These are phyloP conservation scores for Leishmania mexicana DNA, from an alignment of 208 protist genomes.

Conservation along the genomic window DNA sequence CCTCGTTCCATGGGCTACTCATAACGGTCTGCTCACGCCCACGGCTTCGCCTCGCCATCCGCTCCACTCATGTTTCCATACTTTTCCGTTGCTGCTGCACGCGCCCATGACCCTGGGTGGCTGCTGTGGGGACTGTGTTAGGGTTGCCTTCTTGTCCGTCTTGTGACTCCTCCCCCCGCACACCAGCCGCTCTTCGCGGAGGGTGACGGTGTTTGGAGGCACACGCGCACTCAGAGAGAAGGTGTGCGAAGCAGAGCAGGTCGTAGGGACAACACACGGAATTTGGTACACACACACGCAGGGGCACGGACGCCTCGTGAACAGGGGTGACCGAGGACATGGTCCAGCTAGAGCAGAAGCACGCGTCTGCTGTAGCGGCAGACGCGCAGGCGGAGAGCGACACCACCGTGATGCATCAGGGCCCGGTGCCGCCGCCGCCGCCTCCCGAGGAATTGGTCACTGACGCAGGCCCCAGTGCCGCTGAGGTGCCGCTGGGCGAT, in stretches of 20 bases:
- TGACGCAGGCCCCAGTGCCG: neutral
- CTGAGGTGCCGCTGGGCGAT: constrained; percentile 9
- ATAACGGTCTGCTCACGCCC: neutral
- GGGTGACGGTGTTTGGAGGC: neutral
- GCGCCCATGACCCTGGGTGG: neutral
- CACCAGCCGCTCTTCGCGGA: neutral
- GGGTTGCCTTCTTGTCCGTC: neutral
- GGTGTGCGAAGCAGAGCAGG: neutral
- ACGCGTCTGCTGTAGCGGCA: neutral
- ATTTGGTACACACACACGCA: neutral
- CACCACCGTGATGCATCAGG: neutral
- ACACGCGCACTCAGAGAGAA: neutral
- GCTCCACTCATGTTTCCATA: neutral
- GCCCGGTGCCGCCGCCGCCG: neutral
- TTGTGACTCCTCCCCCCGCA: neutral
- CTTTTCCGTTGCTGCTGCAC: neutral
- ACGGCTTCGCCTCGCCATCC: neutral
- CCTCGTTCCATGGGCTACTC: neutral
- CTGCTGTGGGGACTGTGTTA: neutral
- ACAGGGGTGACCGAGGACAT: neutral
- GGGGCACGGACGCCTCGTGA: neutral
- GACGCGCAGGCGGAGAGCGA: neutral
- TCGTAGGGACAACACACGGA: neutral
- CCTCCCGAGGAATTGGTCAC: neutral
- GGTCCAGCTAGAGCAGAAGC: neutral